A percentile compares a stretch with the other conserved stretches of the same genome.
phyloP scores from a whole-genome alignment of 164 flowering plant genomes.

The Chimonanthus salicifolius region DNA sequence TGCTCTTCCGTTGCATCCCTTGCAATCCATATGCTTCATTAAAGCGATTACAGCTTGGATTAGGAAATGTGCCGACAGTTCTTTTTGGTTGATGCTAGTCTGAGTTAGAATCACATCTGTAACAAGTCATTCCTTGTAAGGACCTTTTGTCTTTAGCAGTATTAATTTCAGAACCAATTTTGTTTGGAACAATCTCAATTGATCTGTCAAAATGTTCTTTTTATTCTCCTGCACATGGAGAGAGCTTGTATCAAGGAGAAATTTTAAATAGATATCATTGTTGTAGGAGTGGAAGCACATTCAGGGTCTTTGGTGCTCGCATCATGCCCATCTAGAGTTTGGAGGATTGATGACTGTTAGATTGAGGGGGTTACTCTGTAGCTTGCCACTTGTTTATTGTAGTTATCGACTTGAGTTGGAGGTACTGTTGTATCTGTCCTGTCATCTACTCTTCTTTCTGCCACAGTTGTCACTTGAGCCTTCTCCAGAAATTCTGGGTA shows the following conservation, averaged over 20 bases:
- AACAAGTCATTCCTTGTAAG: neutral
- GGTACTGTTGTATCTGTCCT: neutral
- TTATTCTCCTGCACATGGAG: neutral
- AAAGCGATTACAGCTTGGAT: neutral
- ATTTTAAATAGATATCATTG: neutral
- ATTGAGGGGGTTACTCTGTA: neutral
- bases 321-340: neutral
- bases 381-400: neutral
- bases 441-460: neutral
- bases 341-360: neutral
- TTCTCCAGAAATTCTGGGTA: too few species aligned
- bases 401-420: neutral
- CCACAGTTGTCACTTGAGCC: neutral
- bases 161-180: neutral
- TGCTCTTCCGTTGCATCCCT: neutral
- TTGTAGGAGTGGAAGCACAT: neutral
- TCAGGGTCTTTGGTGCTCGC: neutral
- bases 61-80: neutral
- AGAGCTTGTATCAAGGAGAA: neutral
- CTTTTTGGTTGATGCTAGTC: neutral
- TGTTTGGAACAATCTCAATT: neutral
- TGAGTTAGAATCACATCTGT: neutral
- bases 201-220: neutral
- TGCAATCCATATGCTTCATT: neutral
- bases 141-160: neutral